These are phyloP conservation scores for Leishmania arabica DNA, from an alignment of 208 protist species.

Conservation along the genomic window DNA sequence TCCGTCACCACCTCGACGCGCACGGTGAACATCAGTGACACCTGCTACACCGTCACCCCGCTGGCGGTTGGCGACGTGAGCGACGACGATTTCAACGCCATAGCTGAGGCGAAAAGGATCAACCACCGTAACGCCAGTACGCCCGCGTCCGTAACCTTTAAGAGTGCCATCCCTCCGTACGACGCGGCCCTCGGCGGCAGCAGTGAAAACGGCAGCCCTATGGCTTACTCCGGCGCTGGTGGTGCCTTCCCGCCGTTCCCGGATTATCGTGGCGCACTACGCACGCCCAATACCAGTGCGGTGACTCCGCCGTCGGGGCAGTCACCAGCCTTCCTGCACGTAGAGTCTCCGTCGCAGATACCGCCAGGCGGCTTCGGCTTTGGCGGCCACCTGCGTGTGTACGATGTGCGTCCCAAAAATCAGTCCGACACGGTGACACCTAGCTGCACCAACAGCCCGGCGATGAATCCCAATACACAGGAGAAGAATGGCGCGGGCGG, in stretches of 20 bases:
- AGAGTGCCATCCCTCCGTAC: conserved; percentile 10
- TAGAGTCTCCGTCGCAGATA: conserved; percentile 26
- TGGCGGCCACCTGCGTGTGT: conserved; percentile 43
- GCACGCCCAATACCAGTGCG: conserved; percentile 19
- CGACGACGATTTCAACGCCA: conserved; percentile 70
- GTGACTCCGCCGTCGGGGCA: conserved; percentile 10
- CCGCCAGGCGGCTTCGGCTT: conserved; percentile 5
- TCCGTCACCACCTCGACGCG: conserved; percentile 53
- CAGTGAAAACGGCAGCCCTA: conserved; percentile 22
- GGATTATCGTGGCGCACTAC: conserved; percentile 30
- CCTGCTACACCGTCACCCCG: conserved; percentile 66
- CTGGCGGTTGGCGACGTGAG: conserved; percentile 71
- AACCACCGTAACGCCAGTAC: conserved; percentile 25
- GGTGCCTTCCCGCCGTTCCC: conserved; percentile 33
- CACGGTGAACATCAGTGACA: conserved; percentile 74
- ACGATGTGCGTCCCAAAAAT: conserved; percentile 42
- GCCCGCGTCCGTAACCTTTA: conserved; percentile 17
- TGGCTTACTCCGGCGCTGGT: conserved; percentile 26
- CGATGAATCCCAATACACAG: conserved; percentile 11
- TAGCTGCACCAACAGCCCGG: conserved; percentile 28
- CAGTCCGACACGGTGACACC: conserved; percentile 21
- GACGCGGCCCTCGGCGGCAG: conserved; percentile 17
- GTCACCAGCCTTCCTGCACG: conserved; percentile 23
- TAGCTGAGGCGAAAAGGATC: conserved; percentile 61
- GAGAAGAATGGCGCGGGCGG: conserved; percentile 12